Percentiles rank a stretch among this genome's conserved stretches.
phyloP scores from a whole-genome alignment of 2,329 filamentous ascomycete species.

The Aspergillus tubingensis region DNA sequence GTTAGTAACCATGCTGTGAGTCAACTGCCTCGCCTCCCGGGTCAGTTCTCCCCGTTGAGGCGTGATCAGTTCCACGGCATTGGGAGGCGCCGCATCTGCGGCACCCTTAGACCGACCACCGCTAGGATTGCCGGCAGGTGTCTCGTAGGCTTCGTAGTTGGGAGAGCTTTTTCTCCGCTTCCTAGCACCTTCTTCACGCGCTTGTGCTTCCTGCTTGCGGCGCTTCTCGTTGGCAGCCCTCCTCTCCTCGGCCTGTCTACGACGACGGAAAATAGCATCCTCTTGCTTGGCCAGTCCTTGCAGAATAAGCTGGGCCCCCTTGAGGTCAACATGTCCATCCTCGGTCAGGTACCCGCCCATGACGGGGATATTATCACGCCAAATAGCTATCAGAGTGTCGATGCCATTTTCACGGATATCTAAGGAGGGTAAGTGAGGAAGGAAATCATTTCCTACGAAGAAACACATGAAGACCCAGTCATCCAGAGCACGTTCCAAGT shows the following conservation, averaged over 20 bases:
- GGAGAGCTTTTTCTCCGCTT: slow-evolving; percentile 50
- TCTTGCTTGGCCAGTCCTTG: slow-evolving; percentile 88
- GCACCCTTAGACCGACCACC: slow-evolving; percentile 23
- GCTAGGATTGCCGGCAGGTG: slow-evolving; percentile 26
- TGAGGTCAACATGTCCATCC: slow-evolving; percentile 87
- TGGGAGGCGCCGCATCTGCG: slow-evolving; percentile 42
- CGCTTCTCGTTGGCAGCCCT: slow-evolving; percentile 77
- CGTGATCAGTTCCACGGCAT: slow-evolving; percentile 58
- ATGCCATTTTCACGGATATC: slow-evolving; percentile 98
- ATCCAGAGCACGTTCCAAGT: slow-evolving; percentile 90
- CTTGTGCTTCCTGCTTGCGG: slow-evolving; percentile 69
- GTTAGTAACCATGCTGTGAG: slow-evolving; percentile 86
- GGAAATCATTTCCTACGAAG: slow-evolving; percentile 97
- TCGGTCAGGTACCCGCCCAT: slow-evolving; percentile 98
- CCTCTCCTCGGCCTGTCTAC: slow-evolving; percentile 82
- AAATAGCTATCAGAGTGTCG: slow-evolving; percentile 93
- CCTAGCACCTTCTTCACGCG: slow-evolving; percentile 46
- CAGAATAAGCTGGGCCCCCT: slow-evolving; percentile 83
- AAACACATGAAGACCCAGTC: slow-evolving; percentile 99
- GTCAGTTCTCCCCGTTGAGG: slow-evolving; percentile 57
- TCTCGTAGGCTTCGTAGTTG: slow-evolving; percentile 42
- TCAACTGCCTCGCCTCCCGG: slow-evolving; percentile 63
- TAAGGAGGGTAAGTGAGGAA: slow-evolving; percentile 94
- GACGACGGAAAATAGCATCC: slow-evolving; percentile 85
- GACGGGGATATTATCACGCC: slow-evolving; percentile 84